Percentiles rank a stretch among this genome's conserved stretches.
Conservation (phyloP, 1,139 yeast genomes). For the Williopsis jadinii region DNA sequence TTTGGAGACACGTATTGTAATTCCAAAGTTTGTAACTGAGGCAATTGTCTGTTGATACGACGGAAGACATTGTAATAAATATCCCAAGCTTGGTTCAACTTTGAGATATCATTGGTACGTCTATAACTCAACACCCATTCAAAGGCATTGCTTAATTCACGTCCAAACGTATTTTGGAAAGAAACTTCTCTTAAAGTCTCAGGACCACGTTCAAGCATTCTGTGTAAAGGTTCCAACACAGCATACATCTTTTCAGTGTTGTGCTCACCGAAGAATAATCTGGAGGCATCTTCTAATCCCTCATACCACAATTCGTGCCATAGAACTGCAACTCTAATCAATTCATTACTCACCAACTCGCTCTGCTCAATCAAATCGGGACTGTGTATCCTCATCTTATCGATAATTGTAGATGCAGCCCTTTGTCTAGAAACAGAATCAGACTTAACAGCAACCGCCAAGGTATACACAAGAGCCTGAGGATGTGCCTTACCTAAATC, state of each 20-base stretch:
- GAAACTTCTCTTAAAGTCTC: conserved; percentile 91
- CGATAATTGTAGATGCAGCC: conserved; percentile 89
- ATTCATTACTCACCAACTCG: conserved; percentile 86
- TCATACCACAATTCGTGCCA: conserved; percentile 99
- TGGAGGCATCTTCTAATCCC: conserved; percentile 93
- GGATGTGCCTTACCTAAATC: conserved; percentile 95
- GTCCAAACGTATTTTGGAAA: conserved; percentile 87
- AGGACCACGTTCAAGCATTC: conserved; percentile 77
- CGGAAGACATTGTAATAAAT: conserved; percentile 90
- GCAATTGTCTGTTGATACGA: conserved; percentile 81
- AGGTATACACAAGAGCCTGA: conserved; percentile 90
- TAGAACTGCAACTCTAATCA: conserved; percentile 88
- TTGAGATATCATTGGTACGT: conserved; percentile 78
- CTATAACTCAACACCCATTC: conserved; percentile 89
- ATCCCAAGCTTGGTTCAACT: conserved; percentile 97
- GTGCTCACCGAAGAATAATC: conserved; percentile 90
- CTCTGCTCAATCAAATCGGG: conserved; percentile 85
- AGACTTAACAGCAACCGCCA: conserved; percentile 93
- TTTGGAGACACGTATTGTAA: conserved; percentile 92
- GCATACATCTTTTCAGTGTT: conserved; percentile 93
- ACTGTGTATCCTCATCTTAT: conserved; percentile 86
- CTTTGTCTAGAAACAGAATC: conserved; percentile 84
- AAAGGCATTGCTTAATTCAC: conserved; percentile 88
- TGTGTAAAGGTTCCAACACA: conserved; percentile 83
- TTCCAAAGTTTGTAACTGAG: conserved; percentile 80